phyloP scores from a whole-genome alignment of 192 early-diverging fungal species.

The Entomortierella lignicola region DNA sequence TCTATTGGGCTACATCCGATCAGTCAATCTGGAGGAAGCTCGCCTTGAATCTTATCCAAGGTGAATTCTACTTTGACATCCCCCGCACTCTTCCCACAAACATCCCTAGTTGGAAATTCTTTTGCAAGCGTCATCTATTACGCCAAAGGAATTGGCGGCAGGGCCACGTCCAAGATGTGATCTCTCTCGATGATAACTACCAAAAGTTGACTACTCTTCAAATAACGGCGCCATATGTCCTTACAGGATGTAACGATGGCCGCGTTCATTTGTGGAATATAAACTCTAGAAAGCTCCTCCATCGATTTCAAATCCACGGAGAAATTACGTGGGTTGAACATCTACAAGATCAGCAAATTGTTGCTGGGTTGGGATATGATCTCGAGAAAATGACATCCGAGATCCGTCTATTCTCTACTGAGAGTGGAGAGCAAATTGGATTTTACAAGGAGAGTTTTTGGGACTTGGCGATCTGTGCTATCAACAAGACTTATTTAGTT shows the following conservation, averaged over 20 bases:
- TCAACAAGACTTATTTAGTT: slow-evolving; percentile 27
- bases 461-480: slow-evolving; percentile 49
- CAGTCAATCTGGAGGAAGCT: slow-evolving; percentile 46
- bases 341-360: slow-evolving; percentile 41
- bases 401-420: slow-evolving; percentile 50
- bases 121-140: slow-evolving; percentile 43
- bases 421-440: slow-evolving; percentile 41
- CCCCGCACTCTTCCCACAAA: slow-evolving; percentile 32
- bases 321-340: slow-evolving; percentile 54
- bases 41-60: slow-evolving; percentile 43
- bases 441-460: slow-evolving; percentile 45
- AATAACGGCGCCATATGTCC: slow-evolving; percentile 45
- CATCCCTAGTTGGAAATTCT: slow-evolving; percentile 49
- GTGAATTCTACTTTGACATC: slow-evolving; percentile 53
- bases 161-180: slow-evolving; percentile 46
- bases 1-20: slow-evolving; percentile 46
- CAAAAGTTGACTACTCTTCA: slow-evolving; percentile 45
- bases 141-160: slow-evolving; percentile 43
- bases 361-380: slow-evolving; percentile 42
- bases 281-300: slow-evolving; percentile 25
- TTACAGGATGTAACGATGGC: slow-evolving; percentile 44
- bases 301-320: slow-evolving; percentile 41
- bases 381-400: slow-evolving; percentile 33
- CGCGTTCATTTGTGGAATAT: slow-evolving; percentile 47
- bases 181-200: slow-evolving; percentile 45